These are phyloP conservation scores for Blakeslea trispora DNA, from an alignment of 371 early-diverging fungal genomes.

Conservation along the genomic window DNA sequence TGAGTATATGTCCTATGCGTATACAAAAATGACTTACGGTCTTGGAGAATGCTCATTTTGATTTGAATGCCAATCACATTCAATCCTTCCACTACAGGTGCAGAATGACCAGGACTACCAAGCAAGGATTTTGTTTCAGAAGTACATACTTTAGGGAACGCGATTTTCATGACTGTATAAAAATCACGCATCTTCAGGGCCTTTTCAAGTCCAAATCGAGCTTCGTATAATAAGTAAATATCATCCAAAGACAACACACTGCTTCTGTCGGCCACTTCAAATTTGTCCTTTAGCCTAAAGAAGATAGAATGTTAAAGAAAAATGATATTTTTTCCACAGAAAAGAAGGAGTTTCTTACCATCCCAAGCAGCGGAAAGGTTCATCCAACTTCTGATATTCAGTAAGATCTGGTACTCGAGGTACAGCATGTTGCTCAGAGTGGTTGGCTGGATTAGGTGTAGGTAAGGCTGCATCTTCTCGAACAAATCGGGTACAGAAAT, in stretches of 20 bases:
- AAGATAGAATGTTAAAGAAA: background rate
- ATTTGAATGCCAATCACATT: constrained; percentile 36
- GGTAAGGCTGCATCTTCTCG: constrained; percentile 23
- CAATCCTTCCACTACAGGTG: constrained; percentile 34
- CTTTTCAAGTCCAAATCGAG: constrained; percentile 50
- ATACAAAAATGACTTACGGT: constrained; percentile 38
- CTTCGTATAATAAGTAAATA: constrained; percentile 46
- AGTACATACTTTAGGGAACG: constrained; percentile 31
- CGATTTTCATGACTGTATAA: constrained; percentile 46
- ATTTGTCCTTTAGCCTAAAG: constrained; percentile 56
- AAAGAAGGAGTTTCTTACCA: constrained; percentile 44
- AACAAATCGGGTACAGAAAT: constrained; percentile 33
- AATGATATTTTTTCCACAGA: background rate
- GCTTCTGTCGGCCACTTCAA: constrained; percentile 39
- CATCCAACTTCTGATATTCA: constrained; percentile 42
- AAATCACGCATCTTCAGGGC: constrained; percentile 48
- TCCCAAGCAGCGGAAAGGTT: constrained; percentile 52
- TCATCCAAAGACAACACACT: constrained; percentile 47
- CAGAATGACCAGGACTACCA: constrained; percentile 6
- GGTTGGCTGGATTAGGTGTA: background rate
- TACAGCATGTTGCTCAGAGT: background rate
- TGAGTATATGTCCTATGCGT: background rate
- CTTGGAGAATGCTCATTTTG: constrained; percentile 35
- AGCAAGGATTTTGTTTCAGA: constrained; percentile 6
- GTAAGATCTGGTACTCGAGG: constrained; percentile 39